Percentiles rank a stretch among this genome's conserved stretches.
phyloP scores from a whole-genome alignment of 805 yeast species.

The Candida tibetensis region DNA sequence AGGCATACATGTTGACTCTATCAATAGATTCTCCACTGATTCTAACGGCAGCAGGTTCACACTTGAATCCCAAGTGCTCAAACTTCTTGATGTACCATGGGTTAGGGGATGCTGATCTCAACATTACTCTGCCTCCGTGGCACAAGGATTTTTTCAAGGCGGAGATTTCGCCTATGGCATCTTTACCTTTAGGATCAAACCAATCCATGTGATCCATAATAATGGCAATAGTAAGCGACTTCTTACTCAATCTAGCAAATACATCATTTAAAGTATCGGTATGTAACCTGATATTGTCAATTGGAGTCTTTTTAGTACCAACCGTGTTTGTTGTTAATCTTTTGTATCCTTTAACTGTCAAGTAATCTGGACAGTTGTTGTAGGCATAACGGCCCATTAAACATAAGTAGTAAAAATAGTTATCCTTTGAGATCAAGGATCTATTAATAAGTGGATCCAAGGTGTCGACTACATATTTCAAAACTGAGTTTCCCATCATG shows the following conservation, averaged over 20 bases:
- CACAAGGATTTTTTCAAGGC: slow-evolving; percentile 62
- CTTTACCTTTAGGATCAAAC: slow-evolving; percentile 67
- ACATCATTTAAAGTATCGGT: slow-evolving; percentile 80
- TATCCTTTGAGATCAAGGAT: slow-evolving; percentile 64
- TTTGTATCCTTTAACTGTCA: slow-evolving; percentile 57
- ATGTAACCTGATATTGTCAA: slow-evolving; percentile 71
- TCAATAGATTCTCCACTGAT: slow-evolving; percentile 64
- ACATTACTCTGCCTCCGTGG: slow-evolving; percentile 68
- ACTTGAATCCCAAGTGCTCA: slow-evolving; percentile 63
- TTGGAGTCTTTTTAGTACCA: slow-evolving; percentile 39
- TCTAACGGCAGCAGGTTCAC: slow-evolving; percentile 70
- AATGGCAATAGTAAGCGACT: slow-evolving; percentile 70
- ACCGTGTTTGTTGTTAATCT: slow-evolving; percentile 37
- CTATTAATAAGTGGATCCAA: slow-evolving; percentile 69
- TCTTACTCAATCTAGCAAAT: slow-evolving; percentile 57
- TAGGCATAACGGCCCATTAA: slow-evolving; percentile 59
- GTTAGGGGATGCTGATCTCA: slow-evolving; percentile 66
- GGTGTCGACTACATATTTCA: slow-evolving; percentile 72
- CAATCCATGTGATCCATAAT: slow-evolving; percentile 94
- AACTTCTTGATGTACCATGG: slow-evolving; percentile 80
- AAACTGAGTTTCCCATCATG: slow-evolving; percentile 71
- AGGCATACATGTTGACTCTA: slow-evolving; percentile 83
- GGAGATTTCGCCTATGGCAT: slow-evolving; percentile 62
- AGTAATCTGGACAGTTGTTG: slow-evolving; percentile 73
- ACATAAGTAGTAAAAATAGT: slow-evolving; percentile 74